Percentiles rank a stretch among this genome's conserved stretches.
phyloP scores from a whole-genome alignment of 371 early-diverging fungal species.

The Saksenaea vasiformis region DNA sequence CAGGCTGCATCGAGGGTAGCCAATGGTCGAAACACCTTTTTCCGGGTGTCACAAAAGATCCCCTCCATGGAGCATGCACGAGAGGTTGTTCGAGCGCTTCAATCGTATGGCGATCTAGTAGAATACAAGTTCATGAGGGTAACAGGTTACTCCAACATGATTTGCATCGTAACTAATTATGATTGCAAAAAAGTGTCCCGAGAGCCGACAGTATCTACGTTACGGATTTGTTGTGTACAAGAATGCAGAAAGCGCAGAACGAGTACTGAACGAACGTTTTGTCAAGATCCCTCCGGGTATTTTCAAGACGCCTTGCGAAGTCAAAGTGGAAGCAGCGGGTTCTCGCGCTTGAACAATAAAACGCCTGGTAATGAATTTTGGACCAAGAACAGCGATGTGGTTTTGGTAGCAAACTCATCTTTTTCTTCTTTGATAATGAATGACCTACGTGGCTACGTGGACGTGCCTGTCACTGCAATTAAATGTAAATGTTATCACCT shows the following conservation, averaged over 20 bases:
- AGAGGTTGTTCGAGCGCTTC: slow-evolving; percentile 17
- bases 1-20: not conserved
- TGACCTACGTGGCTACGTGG: too few species aligned
- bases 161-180: not conserved
- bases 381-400: too few species aligned
- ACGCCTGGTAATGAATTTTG: too few species aligned
- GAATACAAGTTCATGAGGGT: slow-evolving; percentile 32
- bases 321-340: slow-evolving; percentile 19
- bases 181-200: slow-evolving; percentile 19
- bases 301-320: slow-evolving; percentile 23
- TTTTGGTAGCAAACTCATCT: too few species aligned
- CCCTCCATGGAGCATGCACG: slow-evolving; percentile 25
- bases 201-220: slow-evolving; percentile 24
- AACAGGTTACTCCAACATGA: slow-evolving; percentile 4
- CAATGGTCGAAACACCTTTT: slow-evolving; percentile 10
- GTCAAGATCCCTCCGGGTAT: slow-evolving; percentile 19
- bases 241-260: slow-evolving; percentile 15
- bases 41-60: slow-evolving; percentile 17
- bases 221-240: slow-evolving; percentile 30
- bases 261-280: slow-evolving; percentile 17
- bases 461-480: too few species aligned
- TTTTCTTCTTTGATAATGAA: too few species aligned
- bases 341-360: not conserved
- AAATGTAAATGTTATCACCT: too few species aligned
- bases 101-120: slow-evolving; percentile 21